Base-by-base conservation (phyloP, 352 stramenopile species). In the Globisporangium takayamanum region DNA sequence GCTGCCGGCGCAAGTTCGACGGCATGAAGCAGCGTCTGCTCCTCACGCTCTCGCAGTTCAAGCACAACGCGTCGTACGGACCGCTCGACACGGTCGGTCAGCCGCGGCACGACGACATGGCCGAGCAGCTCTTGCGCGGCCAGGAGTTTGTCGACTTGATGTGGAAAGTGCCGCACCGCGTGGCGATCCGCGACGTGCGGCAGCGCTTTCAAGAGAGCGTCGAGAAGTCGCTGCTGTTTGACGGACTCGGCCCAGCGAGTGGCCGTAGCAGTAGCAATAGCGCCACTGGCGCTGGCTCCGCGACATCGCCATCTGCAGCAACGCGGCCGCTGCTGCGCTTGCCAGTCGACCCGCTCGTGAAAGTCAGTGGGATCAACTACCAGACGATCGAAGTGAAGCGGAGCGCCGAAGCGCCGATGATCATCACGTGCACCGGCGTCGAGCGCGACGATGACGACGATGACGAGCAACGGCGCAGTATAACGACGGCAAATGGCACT, bases 141-240 rank as follows among this genome's bases (percentile, higher is more conserved):
- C 84, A 94, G 61, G 80, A 90, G 57, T 80, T 92, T 55, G 76
- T 94, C 15, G 84, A 94, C 50, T 55, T 94, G 6, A 78, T 94
- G 76, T 92, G 69, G 70, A 90, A 92, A 56, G 74, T 91, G 12
- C 81, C 84, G n/a, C 78, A 80, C 5, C 78, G 81, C 18, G 78
- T 90, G 22, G 69, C 80, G 0, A 75, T 87, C 1, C 68, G 80
- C 37, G 78, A 89, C 14, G 76, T 84, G 1, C 76, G 76, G 16
- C 57, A 66, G 45, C 69, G 72, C n/a, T 68, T 91, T 42, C 55
- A 84, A 46, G 68, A 67, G 28, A 83, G 69, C 2, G 59, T 88
- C 3, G 60, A 76, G 36, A 82, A 79, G 22, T 83, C 79, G 20
- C 67, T 60, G 26, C 54, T 84, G 7, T 81, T 91, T 41, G 63